phyloP scores from a whole-genome alignment of 2,329 filamentous ascomycete species.

The Colletotrichum musicola region DNA sequence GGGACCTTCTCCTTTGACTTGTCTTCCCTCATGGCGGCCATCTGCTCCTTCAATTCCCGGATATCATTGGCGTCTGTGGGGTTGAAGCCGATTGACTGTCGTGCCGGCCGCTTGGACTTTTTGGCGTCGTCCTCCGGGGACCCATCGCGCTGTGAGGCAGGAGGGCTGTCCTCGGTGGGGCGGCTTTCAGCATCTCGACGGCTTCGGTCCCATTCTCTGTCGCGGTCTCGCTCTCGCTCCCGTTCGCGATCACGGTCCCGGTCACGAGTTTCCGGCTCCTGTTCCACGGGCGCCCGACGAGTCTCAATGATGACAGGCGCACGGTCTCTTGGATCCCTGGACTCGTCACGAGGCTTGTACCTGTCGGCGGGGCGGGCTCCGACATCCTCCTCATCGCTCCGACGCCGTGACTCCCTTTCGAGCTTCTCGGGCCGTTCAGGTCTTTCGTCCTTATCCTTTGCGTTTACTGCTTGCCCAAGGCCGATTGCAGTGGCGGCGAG shows the following conservation, averaged over 20 bases:
- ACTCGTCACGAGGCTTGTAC: constrained; percentile 46
- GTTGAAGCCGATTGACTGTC: constrained; percentile 59
- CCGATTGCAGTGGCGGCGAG: constrained; percentile 63
- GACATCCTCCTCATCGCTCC: constrained; percentile 36
- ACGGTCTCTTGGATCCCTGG: constrained; percentile 35
- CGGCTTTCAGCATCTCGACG: constrained; percentile 55
- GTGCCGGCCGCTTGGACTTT: constrained; percentile 52
- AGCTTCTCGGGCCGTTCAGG: constrained; percentile 43
- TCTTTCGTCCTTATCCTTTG: constrained; percentile 54
- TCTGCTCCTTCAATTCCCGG: constrained; percentile 63
- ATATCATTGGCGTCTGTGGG: constrained; percentile 66
- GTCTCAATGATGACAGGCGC: constrained; percentile 42
- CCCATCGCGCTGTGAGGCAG: constrained; percentile 52
- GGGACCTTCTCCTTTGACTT: constrained; percentile 27
- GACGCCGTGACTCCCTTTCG: constrained; percentile 36
- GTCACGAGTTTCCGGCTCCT: constrained; percentile 41
- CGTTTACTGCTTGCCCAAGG: constrained; percentile 52
- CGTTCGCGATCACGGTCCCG: constrained; percentile 38
- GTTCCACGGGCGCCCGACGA: constrained; percentile 32
- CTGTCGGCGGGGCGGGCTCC: constrained; percentile 44
- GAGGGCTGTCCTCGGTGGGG: constrained; percentile 50
- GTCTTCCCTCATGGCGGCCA: constrained; percentile 56
- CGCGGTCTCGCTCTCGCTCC: constrained; percentile 35
- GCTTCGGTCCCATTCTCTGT: constrained; percentile 45
- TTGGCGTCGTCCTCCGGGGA: constrained; percentile 58